These are phyloP conservation scores for Cephaloascus fragrans DNA, from an alignment of 805 yeast species.

Conservation along the genomic window DNA sequence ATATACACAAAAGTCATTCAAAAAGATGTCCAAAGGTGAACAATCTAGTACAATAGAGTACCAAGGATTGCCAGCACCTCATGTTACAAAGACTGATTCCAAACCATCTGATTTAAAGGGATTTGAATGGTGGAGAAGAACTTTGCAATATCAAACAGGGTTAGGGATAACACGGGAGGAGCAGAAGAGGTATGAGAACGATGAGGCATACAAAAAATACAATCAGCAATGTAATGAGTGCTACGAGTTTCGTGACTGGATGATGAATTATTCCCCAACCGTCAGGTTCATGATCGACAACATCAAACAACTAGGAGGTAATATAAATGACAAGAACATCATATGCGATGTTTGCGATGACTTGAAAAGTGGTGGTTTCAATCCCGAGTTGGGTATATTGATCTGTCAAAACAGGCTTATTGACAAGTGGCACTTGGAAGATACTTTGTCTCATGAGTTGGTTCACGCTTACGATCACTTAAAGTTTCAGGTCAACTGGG, in stretches of 20 bases:
- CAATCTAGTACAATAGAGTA: no score
- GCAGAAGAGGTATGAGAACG: slow-evolving; percentile 46
- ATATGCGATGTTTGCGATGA: slow-evolving; percentile 81
- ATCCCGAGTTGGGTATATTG: slow-evolving; percentile 80
- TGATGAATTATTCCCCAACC: slow-evolving; percentile 70
- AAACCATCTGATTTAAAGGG: slow-evolving; percentile 20
- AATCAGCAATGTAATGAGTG: slow-evolving; percentile 58
- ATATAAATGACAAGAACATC: slow-evolving; percentile 40
- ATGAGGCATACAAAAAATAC: slow-evolving; percentile 30
- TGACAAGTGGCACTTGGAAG: slow-evolving; percentile 77
- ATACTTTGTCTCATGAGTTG: slow-evolving; percentile 85
- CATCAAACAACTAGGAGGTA: slow-evolving; percentile 54
- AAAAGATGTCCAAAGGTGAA: no score
- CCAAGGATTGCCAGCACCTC: no score
- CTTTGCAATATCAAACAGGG: slow-evolving; percentile 63
- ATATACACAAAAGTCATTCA: no score
- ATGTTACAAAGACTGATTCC: not conserved
- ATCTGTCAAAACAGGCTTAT: slow-evolving; percentile 76
- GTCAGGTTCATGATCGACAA: slow-evolving; percentile 83
- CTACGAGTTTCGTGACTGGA: slow-evolving; percentile 71
- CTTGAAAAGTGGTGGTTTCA: slow-evolving; percentile 80
- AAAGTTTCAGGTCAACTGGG: slow-evolving; percentile 82
- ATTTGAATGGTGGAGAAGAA: slow-evolving; percentile 77
- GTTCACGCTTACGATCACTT: slow-evolving; percentile 89
- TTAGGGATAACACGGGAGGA: slow-evolving; percentile 49